These are phyloP conservation scores for Exophiala calicioides DNA, from an alignment of 2,329 filamentous ascomycete species.

Conservation along the genomic window DNA sequence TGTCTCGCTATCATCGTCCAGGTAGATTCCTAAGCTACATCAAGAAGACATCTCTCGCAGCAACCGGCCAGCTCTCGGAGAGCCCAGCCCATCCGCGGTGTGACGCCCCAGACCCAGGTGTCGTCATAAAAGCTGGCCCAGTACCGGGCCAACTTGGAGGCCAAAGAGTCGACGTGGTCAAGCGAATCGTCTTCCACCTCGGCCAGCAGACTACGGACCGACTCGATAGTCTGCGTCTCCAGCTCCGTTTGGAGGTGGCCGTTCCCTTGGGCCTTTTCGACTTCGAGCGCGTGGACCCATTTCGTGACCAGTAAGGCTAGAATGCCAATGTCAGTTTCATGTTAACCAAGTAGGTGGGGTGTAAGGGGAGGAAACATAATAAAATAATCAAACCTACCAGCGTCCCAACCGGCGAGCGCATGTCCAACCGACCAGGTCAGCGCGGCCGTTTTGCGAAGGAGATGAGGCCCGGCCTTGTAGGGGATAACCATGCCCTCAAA, in stretches of 20 bases:
- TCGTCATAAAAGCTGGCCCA: conserved; percentile 36
- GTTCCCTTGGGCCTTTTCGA: conserved; percentile 16
- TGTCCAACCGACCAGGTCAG: conserved; percentile 39
- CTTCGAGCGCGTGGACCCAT: conserved; percentile 37
- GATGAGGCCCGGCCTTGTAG: conserved; percentile 33
- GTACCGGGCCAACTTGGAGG: conserved; percentile 34
- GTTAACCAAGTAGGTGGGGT: neutral
- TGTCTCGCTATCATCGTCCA: neutral
- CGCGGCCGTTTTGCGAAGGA: conserved; percentile 37
- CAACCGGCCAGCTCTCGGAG: conserved; percentile 27
- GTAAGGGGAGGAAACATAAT: too few relatives aligned
- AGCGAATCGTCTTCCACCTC: conserved; percentile 32
- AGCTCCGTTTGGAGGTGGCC: conserved; percentile 24
- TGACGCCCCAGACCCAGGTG: conserved; percentile 34
- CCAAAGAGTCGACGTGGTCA: conserved; percentile 24
- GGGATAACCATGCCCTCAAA: conserved; percentile 35
- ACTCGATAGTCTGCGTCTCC: conserved; percentile 33
- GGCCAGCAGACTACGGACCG: conserved; percentile 30
- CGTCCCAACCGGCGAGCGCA: conserved; percentile 39
- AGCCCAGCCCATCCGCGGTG: conserved; percentile 30
- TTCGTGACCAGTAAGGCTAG: conserved; percentile 37
- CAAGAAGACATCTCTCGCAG: conserved; percentile 22
- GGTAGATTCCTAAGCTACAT: neutral
- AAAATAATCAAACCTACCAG: conserved; percentile 31
- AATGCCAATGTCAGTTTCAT: conserved; percentile 3